A percentile compares a stretch with the other conserved stretches of the same genome.
Evolutionary conservation across 2,329 filamentous ascomycete genomes (phyloP).

Genomic region (Rutstroemia sp.): DNA sequence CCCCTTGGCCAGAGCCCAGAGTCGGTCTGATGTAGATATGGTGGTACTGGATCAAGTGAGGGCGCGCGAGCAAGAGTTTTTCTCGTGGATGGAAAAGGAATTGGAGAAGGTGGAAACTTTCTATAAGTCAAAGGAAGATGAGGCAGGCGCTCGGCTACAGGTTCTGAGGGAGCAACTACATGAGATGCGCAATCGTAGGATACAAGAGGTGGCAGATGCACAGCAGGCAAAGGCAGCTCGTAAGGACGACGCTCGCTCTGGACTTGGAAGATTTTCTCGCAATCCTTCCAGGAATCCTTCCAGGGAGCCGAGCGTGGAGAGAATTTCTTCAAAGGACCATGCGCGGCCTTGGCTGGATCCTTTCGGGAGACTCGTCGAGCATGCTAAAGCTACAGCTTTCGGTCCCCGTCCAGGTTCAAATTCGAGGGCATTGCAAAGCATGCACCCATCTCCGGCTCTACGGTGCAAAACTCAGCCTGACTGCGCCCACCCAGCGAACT

Average conservation of each 20-base stretch:
- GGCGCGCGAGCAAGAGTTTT: slow-evolving; percentile 75
- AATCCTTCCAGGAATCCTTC: slow-evolving; percentile 18
- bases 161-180: slow-evolving; percentile 78
- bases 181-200: slow-evolving; percentile 80
- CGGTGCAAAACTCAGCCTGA: slow-evolving; percentile 34
- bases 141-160: slow-evolving; percentile 65
- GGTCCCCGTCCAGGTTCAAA: slow-evolving; percentile 46
- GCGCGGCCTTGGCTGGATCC: slow-evolving; percentile 42
- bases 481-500: slow-evolving; percentile 16
- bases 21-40: slow-evolving; percentile 40
- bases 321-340: slow-evolving; percentile 19
- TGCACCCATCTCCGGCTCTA: slow-evolving; percentile 34
- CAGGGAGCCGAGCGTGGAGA: slow-evolving; percentile 14
- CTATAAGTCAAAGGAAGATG: slow-evolving; percentile 80
- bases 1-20: slow-evolving; percentile 33
- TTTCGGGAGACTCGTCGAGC: slow-evolving; percentile 29
- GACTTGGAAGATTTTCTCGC: slow-evolving; percentile 13
- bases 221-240: slow-evolving; percentile 19
- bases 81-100: slow-evolving; percentile 74
- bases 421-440: slow-evolving; percentile 49
- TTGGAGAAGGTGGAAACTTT: slow-evolving; percentile 89
- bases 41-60: slow-evolving; percentile 59
- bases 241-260: slow-evolving; percentile 16
- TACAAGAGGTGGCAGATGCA: slow-evolving; percentile 52
- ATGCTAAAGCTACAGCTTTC: slow-evolving; percentile 41